Evolutionary conservation across 495 filamentous ascomycete genomes (phyloP), one percentile per base, ranked within the genome.

Genomic region (Trichoderma orchidacearum): DNA sequence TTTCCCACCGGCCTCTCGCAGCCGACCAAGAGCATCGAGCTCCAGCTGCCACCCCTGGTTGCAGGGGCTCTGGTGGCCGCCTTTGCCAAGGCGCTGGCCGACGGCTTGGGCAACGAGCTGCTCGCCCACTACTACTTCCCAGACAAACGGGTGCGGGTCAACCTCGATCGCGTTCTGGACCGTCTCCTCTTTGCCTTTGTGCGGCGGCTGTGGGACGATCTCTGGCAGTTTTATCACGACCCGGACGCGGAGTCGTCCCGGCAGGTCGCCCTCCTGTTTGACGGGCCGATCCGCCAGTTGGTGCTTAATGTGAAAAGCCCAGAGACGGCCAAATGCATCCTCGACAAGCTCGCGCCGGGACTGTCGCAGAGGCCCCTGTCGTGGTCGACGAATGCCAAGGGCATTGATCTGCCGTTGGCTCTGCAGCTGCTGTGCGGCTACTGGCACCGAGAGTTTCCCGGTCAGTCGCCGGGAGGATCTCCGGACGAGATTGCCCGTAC

Each of bases 141-240:
- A 17, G 31, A 55, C 11, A 5, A n/a, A 8, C 7, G 32, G 17
- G 32, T 55, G 11, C 53, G 17, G n/a, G 31, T 38, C 30, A 55
- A 55, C 53, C 53, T 55, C 31, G 53, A 55, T 25, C n/a, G 30
- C 5, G 53, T 55, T 8, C 21, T 55, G n/a, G 53, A 55, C 31
- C 30, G 53, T 0, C 53, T 55, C 53, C 21, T 55, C 2, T 17
- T 17, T 0, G 53, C 13, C 1, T 55, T 55, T 21, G 32, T 25
- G n/a, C 5, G 53, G 30, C 53, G 36, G 32, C n/a, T 55, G n/a
- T 55, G 53, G 53, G 53, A 55, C 53, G 53, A 55, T 30, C 53
- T 55, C 5, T 55, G 27, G 25, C n/a, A 17, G 6, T 55, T 55
- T 31, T 55, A 55, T 17, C 18, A 27, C 41, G 21, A 48, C 21